Evolutionary conservation across 2,329 filamentous ascomycete genomes (phyloP), one percentile per base, ranked within the genome.

Genomic region (Fusarium buxicola): DNA sequence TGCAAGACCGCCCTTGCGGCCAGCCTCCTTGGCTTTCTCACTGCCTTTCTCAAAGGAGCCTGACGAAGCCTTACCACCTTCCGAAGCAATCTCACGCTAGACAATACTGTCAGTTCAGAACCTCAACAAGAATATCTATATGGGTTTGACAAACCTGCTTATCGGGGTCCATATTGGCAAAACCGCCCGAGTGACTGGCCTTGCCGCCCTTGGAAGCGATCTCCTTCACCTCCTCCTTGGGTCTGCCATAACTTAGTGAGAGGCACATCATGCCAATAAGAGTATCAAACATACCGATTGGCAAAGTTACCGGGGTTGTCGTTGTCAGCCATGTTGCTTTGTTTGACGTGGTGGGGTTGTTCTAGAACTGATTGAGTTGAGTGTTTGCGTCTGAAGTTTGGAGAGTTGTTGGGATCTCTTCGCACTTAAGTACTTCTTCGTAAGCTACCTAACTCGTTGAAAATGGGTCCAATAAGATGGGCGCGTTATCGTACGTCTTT

Each of bases 11-110:
- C 84, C 84, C 74, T 86, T 86, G 28, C 76, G 75, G 3, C 84
- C 84, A 15, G 84, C 83, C 70, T 85, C 83, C 43, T 75, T 78
- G 3, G 83, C 83, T 58, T 76, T 79, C 70, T 83, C 79, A 43
- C 80, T 82, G 7, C 84, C 82, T 1, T 78, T 78, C 66, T 86
- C 80, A 50, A 87, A 87, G 4, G 79, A 83, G 5, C 84, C 83
- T 31, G 77, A 76, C 0, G 83, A 85, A 1, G 81, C 80, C 47
- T 85, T 75, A 5, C 83, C 84, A 9, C 84, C 84, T 70, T 78
- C 76, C 10, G 84, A 86, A 2, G 84, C 84, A 56, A 86, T 85
- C 2, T 86, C 78, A 16, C 76, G 75, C 83, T 58, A 4, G 0
- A 40, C 13, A 13, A 2, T 0, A 15, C 3, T 13, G 28, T 66